Conservation (phyloP, 2,329 filamentous ascomycete genomes). For the Apiospora malaysiana region DNA sequence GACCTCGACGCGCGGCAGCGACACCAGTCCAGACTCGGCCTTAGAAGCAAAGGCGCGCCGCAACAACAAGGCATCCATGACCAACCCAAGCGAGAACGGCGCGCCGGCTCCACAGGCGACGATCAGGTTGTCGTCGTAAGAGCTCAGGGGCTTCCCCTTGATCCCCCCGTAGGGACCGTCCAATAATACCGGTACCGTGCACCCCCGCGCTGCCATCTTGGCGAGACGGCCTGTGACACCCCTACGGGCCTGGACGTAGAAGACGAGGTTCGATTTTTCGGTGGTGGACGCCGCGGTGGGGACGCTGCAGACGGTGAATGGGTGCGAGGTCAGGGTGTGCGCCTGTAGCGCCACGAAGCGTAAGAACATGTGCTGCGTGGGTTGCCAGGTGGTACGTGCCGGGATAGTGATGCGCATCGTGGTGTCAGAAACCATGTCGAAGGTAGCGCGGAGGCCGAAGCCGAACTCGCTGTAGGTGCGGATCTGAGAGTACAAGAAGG, state of each 20-base stretch:
- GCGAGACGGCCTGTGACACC: conserved; percentile 57
- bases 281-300: conserved; percentile 33
- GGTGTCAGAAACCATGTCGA: conserved; percentile 46
- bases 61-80: conserved; percentile 45
- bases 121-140: conserved; percentile 51
- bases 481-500: conserved; percentile 51
- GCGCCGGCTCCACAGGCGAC: conserved; percentile 63
- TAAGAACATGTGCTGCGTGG: conserved; percentile 62
- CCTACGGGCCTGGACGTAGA: conserved; percentile 56
- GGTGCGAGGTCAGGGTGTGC: conserved; percentile 54
- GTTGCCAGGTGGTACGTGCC: conserved; percentile 51
- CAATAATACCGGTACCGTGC: conserved; percentile 51
- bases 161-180: conserved; percentile 66
- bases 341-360: conserved; percentile 54
- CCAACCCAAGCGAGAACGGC: conserved; percentile 55
- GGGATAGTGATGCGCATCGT: conserved; percentile 51
- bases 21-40: conserved; percentile 7
- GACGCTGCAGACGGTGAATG: conserved; percentile 61
- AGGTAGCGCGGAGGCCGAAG: conserved; percentile 47
- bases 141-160: conserved; percentile 40
- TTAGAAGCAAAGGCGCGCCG: conserved; percentile 24
- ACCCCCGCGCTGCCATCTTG: conserved; percentile 41
- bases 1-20: conserved; percentile 30
- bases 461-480: conserved; percentile 57
- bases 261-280: conserved; percentile 49